phyloP scores from a whole-genome alignment of 139 green algal species.

The Volvox reticuliferus region DNA sequence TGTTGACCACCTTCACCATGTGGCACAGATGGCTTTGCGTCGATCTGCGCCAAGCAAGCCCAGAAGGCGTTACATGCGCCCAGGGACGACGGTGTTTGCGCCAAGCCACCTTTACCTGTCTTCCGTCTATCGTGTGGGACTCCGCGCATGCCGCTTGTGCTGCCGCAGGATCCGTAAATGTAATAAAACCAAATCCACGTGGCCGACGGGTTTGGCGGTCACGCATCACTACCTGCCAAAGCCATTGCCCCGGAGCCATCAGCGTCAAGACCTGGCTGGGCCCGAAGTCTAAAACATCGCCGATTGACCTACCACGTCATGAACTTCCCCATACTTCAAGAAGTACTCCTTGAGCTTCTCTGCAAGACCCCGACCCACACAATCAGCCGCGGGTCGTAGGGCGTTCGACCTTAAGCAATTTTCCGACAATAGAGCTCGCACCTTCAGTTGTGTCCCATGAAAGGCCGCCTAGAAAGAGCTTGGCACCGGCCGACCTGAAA shows the following conservation, averaged over 20 bases:
- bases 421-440: conserved; percentile 44
- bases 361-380: conserved; percentile 47
- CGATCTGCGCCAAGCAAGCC: conserved; percentile 72
- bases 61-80: conserved; percentile 8
- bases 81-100: background rate
- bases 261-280: background rate
- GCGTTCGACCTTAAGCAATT: background rate
- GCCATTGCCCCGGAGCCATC: background rate
- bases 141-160: conserved; percentile 73
- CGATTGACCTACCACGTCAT: conserved; percentile 72
- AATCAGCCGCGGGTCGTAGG: conserved; percentile 10
- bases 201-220: conserved; percentile 77
- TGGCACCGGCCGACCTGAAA: conserved; percentile 47
- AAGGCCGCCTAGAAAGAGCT: conserved; percentile 83
- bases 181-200: conserved; percentile 91
- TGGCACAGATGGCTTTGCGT: conserved; percentile 87
- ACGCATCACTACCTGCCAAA: conserved; percentile 83
- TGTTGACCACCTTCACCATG: conserved; percentile 64
- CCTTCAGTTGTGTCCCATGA: conserved; percentile 81
- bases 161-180: conserved; percentile 67
- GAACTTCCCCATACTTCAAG: conserved; percentile 74
- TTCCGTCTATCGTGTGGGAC: conserved; percentile 77
- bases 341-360: conserved; percentile 82
- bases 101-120: conserved; percentile 53
- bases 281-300: background rate